These are phyloP conservation scores for Abelmoschus esculentus DNA, from an alignment of 345 rosid species.

Conservation along the genomic window DNA sequence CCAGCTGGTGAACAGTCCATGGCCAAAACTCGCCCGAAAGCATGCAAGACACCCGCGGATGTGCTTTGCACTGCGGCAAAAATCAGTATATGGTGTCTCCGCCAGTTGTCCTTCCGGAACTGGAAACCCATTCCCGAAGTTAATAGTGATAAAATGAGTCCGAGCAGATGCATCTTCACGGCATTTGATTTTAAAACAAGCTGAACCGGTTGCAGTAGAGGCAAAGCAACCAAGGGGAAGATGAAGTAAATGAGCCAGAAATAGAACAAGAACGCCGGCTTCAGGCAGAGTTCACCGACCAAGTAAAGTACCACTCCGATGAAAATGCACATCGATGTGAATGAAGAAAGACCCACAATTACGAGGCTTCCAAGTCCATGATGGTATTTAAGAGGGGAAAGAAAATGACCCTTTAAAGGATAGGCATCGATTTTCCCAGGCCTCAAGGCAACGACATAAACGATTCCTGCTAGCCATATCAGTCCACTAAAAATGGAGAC, in stretches of 20 bases:
- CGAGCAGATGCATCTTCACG: conserved; percentile 46
- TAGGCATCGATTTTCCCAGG: conserved; percentile 15
- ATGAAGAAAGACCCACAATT: conserved; percentile 35
- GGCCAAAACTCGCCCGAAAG: conserved; percentile 40
- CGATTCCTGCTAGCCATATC: conserved; percentile 39
- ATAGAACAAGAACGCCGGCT: conserved; percentile 30
- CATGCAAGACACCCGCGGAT: conserved; percentile 37
- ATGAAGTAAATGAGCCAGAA: conserved; percentile 46
- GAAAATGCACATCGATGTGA: conserved; percentile 57
- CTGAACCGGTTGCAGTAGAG: conserved; percentile 41
- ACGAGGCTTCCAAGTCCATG: conserved; percentile 39
- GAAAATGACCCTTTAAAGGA: conserved; percentile 21
- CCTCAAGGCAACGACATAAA: conserved; percentile 22
- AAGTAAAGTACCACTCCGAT: conserved; percentile 33
- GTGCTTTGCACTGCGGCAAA: conserved; percentile 50
- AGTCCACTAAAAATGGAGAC: conserved; percentile 61
- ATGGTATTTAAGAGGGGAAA: conserved; percentile 36
- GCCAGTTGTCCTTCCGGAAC: conserved; percentile 32
- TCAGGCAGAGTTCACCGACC: conserved; percentile 41
- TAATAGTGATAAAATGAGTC: conserved; percentile 32
- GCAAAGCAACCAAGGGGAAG: conserved; percentile 38
- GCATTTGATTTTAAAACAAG: conserved; percentile 27
- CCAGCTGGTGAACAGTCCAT: conserved; percentile 45
- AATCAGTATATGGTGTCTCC: conserved; percentile 23
- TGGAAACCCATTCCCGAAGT: conserved; percentile 42